phyloP scores from a whole-genome alignment of 139 green algal genomes.

The Coelastrella sp. region DNA sequence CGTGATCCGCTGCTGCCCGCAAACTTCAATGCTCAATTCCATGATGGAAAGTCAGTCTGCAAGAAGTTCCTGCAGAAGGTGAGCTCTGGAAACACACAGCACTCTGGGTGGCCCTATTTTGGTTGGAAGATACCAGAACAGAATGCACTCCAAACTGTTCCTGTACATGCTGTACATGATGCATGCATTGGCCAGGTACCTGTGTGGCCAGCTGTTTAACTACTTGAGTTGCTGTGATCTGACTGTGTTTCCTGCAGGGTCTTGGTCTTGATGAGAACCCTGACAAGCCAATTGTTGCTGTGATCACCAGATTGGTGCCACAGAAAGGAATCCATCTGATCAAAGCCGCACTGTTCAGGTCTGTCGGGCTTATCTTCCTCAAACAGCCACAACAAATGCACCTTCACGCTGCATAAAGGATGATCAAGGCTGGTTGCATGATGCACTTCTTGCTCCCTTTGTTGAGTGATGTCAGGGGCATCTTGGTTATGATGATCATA shows the following conservation, averaged over 20 bases:
- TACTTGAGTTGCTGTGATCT: too few species aligned
- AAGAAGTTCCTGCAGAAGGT: conserved; percentile 88
- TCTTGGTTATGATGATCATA: too few species aligned
- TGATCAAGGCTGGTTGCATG: too few species aligned
- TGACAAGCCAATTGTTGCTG: conserved; percentile 87
- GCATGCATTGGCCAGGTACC: too few species aligned
- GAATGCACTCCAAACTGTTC: too few species aligned
- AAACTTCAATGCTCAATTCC: conserved; percentile 70
- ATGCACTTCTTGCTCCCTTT: too few species aligned
- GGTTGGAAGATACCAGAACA: background rate
- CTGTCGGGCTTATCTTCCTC: too few species aligned
- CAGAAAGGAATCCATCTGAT: conserved; percentile 97
- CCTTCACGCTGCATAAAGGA: too few species aligned
- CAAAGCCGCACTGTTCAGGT: conserved; percentile 56
- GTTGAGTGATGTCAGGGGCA: too few species aligned
- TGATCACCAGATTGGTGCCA: conserved; percentile 91
- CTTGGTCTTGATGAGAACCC: conserved; percentile 84
- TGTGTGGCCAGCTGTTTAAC: too few species aligned
- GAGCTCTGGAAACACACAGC: background rate
- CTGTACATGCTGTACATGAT: too few species aligned
- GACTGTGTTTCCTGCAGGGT: conserved; percentile 51
- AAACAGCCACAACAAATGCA: too few species aligned
- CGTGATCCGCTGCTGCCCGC: conserved; percentile 83
- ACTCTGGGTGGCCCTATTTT: background rate
- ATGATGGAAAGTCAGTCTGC: conserved; percentile 85